Evolutionary conservation across 805 yeast species (phyloP).

Genomic region (Kuraishia capsulata): DNA sequence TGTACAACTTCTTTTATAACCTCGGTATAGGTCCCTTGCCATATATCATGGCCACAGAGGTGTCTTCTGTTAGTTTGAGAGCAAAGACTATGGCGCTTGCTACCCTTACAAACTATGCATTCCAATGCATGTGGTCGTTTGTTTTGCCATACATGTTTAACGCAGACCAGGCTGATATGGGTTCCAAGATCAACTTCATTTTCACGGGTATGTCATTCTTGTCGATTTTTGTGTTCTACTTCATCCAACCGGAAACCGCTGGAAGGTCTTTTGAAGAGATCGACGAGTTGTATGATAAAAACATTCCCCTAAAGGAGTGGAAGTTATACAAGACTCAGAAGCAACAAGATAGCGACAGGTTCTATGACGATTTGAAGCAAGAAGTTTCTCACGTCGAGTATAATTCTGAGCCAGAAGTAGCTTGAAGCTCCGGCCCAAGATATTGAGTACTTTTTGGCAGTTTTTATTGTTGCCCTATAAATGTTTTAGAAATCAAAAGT

Average conservation of each 20-base stretch:
- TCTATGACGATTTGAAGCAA: not conserved
- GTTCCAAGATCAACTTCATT: slow-evolving; percentile 40
- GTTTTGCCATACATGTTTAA: slow-evolving; percentile 42
- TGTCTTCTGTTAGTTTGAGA: slow-evolving; percentile 28
- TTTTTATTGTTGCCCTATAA: no score
- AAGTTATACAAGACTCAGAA: slow-evolving; percentile 7
- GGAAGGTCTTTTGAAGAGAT: slow-evolving; percentile 52
- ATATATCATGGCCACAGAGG: slow-evolving; percentile 27
- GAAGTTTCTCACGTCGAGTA: not conserved
- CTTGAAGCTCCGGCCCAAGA: not conserved
- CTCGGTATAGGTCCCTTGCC: slow-evolving; percentile 30
- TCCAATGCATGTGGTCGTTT: slow-evolving; percentile 25
- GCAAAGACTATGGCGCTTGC: slow-evolving; percentile 29
- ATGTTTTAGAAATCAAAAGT: no score
- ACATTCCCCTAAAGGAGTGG: slow-evolving; percentile 21
- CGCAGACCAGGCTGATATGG: slow-evolving; percentile 34
- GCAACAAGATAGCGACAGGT: not conserved
- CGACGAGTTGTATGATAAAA: slow-evolving; percentile 38
- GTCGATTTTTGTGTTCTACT: slow-evolving; percentile 36
- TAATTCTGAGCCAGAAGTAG: not conserved
- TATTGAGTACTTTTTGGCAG: no score
- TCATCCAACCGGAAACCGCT: slow-evolving; percentile 46
- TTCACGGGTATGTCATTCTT: slow-evolving; percentile 29
- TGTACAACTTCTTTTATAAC: slow-evolving; percentile 24
- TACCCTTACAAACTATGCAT: slow-evolving; percentile 19